Base-by-base conservation (phyloP, 2,329 filamentous ascomycete species). In the Tolypocladium pustulatum region DNA sequence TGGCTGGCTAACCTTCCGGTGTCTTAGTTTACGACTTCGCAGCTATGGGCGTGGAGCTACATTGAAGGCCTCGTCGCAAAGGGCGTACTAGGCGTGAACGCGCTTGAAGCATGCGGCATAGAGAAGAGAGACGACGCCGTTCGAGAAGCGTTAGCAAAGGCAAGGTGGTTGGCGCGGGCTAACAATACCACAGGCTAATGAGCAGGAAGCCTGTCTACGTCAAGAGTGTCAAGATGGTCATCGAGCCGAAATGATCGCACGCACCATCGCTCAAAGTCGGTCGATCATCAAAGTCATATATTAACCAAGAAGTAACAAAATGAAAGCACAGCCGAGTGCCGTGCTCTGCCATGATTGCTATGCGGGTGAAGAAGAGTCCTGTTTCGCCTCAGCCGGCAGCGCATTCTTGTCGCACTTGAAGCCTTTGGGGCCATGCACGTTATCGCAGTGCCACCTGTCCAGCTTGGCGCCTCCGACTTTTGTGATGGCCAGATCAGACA, bases 391-490 rank as follows among this genome's bases (percentile, higher is more conserved):
- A 3, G 6, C 20, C 27, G 1, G 25, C 15, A 10, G 10, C 15
- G 5, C 37, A 9, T 4, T 8, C 22, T 22, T 17, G 41, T 40
- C 60, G 41, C 69, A 71, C 5, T 40, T 57, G 37, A 71, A 70
- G 2, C 69, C 68, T 25, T 59, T 59, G 15, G 57, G 40, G 4
- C 53, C 59, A 25, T 66, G 57, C 0, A 71, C 63, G 46, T 71
- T 70, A 40, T 66, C 59, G 59, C 69, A 71, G 38, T 65, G 61
- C 66, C 67, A 70, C 13, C 53, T 60, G 22, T 62, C 55, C 27
- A 70, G 55, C 20, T 59, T 55, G 20, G 59, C 36, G 34, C 61
- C 65, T 6, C 55, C 60, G 8, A 58, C 59, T 5, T 56, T 61
- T 13, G 46, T 64, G 25, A 72, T 60, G 17, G 62, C 27, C 8